Evolutionary conservation across 805 yeast species (phyloP), one percentile per base, ranked within the genome.

Genomic region (Wickerhamiella lipophila): DNA sequence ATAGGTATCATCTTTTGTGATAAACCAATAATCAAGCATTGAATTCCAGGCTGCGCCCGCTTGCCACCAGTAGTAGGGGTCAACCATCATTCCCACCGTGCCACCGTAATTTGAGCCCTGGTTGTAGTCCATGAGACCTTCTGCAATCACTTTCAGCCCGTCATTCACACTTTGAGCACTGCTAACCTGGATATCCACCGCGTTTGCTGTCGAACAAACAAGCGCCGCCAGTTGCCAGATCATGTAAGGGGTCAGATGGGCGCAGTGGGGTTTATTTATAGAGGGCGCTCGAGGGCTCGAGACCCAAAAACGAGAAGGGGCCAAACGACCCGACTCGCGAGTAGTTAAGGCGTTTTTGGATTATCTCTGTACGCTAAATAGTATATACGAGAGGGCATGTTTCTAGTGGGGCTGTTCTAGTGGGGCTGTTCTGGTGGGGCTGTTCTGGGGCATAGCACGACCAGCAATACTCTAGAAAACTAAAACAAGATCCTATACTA

Each of bases 21-120:
- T 74, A 56, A 67, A 77, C 70, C 83, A 74, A 60, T 79, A 83
- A 63, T 86, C 95, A 34, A 89, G 87, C 92, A 87, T 45, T 25
- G 60, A 49, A 22, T 64, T 64, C 66, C 66, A 72, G 0, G 82
- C 86, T 50, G 83, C 92, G 56, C 94, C 94, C 26, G 92, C 87
- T 65, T 82, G 83, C 94, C 94, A 83, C 94, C 94, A 83, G 68
- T 83, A 83, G 70, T 83, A 83, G 2, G 94, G 94, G 55, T 64
- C 56, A 11, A 74, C 68, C 62, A 83, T 81, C 80, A 76, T 71
- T 27, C 94, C 94, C 13, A 81, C 69, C 16, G 82, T 71, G 36
- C 83, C 81, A 29, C 92, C 94, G 39, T 68, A 63, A 27, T 73
- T 67, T 22, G 63, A 58, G 35, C 94, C 89, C 13, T 74, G 77